These are phyloP conservation scores for Trichoderma lentiforme DNA, from an alignment of 2,329 filamentous ascomycete genomes.

Conservation along the genomic window DNA sequence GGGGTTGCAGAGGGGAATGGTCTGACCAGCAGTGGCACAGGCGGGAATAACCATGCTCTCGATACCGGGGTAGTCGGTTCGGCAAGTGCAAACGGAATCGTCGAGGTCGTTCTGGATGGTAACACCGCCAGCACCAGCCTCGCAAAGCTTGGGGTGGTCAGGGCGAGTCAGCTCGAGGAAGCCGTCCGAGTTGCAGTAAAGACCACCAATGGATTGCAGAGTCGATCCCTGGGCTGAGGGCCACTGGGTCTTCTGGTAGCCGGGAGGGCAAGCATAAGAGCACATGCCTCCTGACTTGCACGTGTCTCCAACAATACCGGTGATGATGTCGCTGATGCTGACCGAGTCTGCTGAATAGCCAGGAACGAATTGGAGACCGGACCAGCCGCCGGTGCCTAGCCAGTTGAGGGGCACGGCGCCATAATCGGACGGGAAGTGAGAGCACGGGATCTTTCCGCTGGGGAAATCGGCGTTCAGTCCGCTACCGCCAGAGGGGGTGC, in stretches of 20 bases:
- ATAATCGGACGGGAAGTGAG: constrained; percentile 72
- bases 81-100: constrained; percentile 71
- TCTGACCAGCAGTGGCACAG: constrained; percentile 56
- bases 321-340: constrained; percentile 63
- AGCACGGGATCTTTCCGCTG: constrained; percentile 68
- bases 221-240: constrained; percentile 71
- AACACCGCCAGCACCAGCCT: constrained; percentile 66
- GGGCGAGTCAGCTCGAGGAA: constrained; percentile 75
- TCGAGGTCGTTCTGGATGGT: constrained; percentile 71
- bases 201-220: constrained; percentile 82
- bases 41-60: constrained; percentile 85
- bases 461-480: constrained; percentile 71
- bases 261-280: constrained; percentile 88
- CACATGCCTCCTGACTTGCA: constrained; percentile 70
- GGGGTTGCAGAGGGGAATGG: constrained; percentile 70
- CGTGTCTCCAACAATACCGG: constrained; percentile 56
- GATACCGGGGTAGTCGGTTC: constrained; percentile 92
- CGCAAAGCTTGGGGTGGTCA: constrained; percentile 68
- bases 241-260: constrained; percentile 93
- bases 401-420: constrained; percentile 71
- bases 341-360: constrained; percentile 47
- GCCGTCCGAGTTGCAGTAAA: constrained; percentile 71
- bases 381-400: constrained; percentile 71
- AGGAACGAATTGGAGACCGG: constrained; percentile 67
- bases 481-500: constrained; percentile 25